phyloP scores from a whole-genome alignment of 768 basidiomycete species.

The Russula olivacea region DNA sequence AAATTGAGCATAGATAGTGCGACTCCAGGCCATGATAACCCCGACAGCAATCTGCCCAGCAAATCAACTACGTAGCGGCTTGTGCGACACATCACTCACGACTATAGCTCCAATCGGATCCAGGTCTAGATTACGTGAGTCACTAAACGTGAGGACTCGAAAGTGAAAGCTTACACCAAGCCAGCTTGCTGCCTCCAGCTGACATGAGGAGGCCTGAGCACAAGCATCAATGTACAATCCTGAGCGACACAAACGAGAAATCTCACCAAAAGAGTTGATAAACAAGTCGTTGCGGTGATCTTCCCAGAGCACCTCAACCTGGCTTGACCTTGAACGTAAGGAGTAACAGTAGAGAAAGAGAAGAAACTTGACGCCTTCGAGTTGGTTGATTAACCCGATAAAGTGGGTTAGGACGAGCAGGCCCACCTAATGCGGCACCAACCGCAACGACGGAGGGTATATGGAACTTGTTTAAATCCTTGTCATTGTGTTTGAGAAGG shows the following conservation, averaged over 20 bases:
- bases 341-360: constrained; percentile 86
- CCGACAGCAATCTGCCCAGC: constrained; percentile 62
- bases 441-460: constrained; percentile 82
- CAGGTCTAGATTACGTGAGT: constrained; percentile 40
- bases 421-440: constrained; percentile 67
- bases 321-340: constrained; percentile 74
- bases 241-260: neutral
- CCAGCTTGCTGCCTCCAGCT: constrained; percentile 68
- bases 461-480: constrained; percentile 60
- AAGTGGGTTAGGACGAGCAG: constrained; percentile 1
- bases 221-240: constrained; percentile 1
- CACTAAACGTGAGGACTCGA: neutral
- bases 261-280: constrained; percentile 69
- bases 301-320: constrained; percentile 94
- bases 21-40: constrained; percentile 71
- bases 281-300: constrained; percentile 94
- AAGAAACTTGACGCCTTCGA: constrained; percentile 71
- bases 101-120: constrained; percentile 76
- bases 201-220: constrained; percentile 72
- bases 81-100: constrained; percentile 38
- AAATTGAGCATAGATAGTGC: constrained; percentile 77
- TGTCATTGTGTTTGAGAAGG: constrained; percentile 53
- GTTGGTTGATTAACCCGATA: constrained; percentile 6
- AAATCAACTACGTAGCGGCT: constrained; percentile 10
- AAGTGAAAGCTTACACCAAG: constrained; percentile 58